These are phyloP conservation scores for Jatropha curcas DNA, from an alignment of 345 rosid genomes.

Conservation along the genomic window DNA sequence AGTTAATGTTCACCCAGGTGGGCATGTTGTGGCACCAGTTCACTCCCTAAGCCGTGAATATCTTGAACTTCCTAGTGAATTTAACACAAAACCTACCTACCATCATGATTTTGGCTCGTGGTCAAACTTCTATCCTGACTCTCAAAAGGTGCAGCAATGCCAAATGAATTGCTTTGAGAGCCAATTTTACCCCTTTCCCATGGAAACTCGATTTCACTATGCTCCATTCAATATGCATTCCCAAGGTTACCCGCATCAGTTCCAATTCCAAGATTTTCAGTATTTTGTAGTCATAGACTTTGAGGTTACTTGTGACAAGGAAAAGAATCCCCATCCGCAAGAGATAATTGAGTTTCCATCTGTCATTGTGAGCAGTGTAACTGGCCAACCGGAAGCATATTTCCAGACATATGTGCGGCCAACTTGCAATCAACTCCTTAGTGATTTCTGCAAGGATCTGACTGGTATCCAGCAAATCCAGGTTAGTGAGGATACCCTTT, in stretches of 20 bases:
- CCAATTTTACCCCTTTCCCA: slow-evolving; percentile 42
- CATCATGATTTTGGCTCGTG: slow-evolving; percentile 42
- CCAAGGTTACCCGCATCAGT: slow-evolving; percentile 39
- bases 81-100: slow-evolving; percentile 38
- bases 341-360: slow-evolving; percentile 56
- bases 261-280: slow-evolving; percentile 54
- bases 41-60: slow-evolving; percentile 31
- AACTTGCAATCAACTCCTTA: slow-evolving; percentile 41
- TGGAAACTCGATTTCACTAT: slow-evolving; percentile 46
- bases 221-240: slow-evolving; percentile 35
- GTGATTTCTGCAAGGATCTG: slow-evolving; percentile 52
- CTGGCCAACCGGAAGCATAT: slow-evolving; percentile 47
- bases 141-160: slow-evolving; percentile 42
- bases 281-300: slow-evolving; percentile 53
- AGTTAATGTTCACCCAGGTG: slow-evolving; percentile 28
- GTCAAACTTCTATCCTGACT: slow-evolving; percentile 42
- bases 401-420: slow-evolving; percentile 56
- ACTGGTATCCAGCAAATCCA: slow-evolving; percentile 54
- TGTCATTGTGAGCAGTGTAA: slow-evolving; percentile 47
- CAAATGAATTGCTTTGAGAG: slow-evolving; percentile 44
- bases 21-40: slow-evolving; percentile 38
- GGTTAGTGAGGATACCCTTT: slow-evolving; percentile 24
- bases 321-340: slow-evolving; percentile 51
- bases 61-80: slow-evolving; percentile 41
- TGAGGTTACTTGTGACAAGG: slow-evolving; percentile 54